Percentiles rank a stretch among this genome's conserved stretches.
Evolutionary conservation across 306 rosid genomes (phyloP).

Genomic region (Lathyrus oleraceus): DNA sequence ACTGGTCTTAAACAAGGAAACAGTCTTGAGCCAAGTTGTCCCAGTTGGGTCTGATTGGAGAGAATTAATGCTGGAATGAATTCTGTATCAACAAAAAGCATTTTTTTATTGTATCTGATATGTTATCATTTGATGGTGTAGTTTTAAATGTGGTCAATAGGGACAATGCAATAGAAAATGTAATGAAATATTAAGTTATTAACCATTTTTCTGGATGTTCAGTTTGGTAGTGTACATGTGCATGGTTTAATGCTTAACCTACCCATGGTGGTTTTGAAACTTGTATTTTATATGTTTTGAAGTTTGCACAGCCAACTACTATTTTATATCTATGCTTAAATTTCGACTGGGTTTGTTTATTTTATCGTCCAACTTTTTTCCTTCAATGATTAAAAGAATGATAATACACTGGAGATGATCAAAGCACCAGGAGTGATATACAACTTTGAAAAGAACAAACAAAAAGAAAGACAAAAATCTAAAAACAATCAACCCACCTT

Average conservation of each 20-base stretch:
- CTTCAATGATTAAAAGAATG: too few species aligned
- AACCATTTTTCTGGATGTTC: conserved; percentile 41
- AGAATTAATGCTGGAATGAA: conserved; percentile 34
- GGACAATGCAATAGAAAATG: conserved; percentile 44
- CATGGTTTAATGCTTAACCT: conserved; percentile 25
- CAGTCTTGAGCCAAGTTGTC: conserved; percentile 32
- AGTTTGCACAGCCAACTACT: conserved; percentile 7
- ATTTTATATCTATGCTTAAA: background rate
- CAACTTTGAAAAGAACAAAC: too few species aligned
- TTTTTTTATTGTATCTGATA: conserved; percentile 28
- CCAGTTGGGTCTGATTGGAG: conserved; percentile 41
- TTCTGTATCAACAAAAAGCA: conserved; percentile 39
- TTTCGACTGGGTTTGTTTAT: background rate
- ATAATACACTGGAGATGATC: too few species aligned
- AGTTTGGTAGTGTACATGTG: conserved; percentile 36
- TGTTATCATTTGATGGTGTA: conserved; percentile 32
- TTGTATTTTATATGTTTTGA: background rate
- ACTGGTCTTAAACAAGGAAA: conserved; percentile 29
- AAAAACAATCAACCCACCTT: too few species aligned
- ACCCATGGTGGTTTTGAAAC: conserved; percentile 11
- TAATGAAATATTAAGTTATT: conserved; percentile 35
- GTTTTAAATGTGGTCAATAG: conserved; percentile 40
- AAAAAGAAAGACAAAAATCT: too few species aligned
- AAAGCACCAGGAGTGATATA: too few species aligned
- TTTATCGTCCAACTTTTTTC: too few species aligned